Evolutionary conservation across 805 yeast species (phyloP), one percentile per base, ranked within the genome.

Genomic region (Pichia manshurica): DNA sequence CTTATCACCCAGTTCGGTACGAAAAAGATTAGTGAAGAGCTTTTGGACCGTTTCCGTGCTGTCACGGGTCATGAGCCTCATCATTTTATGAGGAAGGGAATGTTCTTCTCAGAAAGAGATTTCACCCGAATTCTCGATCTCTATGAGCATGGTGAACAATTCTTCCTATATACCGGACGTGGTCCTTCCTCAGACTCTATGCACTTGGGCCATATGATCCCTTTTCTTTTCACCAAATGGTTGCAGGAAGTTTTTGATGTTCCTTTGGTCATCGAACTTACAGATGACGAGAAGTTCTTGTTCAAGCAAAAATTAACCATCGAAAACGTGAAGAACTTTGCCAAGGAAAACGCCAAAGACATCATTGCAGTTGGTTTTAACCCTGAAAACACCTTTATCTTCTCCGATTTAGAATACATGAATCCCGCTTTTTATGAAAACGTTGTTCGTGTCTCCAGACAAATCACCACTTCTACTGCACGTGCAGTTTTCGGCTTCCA

Each of bases 141-240:
- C 56, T 88, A 93, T 66, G 98, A 93, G 70, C 87, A 85, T 62
- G 96, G 96, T 19, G 88, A 93, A 68, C 96, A 90, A 28, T 93
- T 93, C 68, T 93, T 91, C 71, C 71, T 93, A 53, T 93, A 93
- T 66, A 93, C 99, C 15, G 99, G 99, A 35, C 79, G 99, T 66
- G 99, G 99, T 5, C 98, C 99, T 33, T 86, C 96, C 1, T 80
- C 90, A 37, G 96, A 84, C 58, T 84, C 93, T 19, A 84, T 93
- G 87, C 99, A 93, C 65, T 74, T 93, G 70, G 99, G 99, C 45
- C 99, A 93, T 67, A 82, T 91, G 89, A 78, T 90, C 51, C 99
- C 99, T 16, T 93, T 93, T 63, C 67, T 85, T 29, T 93, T 93
- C 73, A 93, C 99, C 48, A 89, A 90, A 68, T 93, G 98, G 98